Base-by-base conservation (phyloP, 78 protist genomes). In the Speleostelium caveatum region DNA sequence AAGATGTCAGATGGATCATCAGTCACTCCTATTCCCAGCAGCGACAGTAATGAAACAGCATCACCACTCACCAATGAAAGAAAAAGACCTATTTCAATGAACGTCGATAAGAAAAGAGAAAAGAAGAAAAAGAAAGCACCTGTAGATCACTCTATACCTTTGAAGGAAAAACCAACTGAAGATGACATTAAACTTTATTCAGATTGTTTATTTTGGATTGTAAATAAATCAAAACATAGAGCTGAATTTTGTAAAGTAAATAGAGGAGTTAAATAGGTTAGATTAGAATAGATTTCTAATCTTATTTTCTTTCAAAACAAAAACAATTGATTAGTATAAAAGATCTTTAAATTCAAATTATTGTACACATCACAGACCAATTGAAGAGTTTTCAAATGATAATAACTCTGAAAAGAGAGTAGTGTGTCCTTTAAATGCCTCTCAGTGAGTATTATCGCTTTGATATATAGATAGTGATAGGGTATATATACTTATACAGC, bases 151-250 rank as follows among this genome's bases (percentile, higher is more conserved):
- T 65, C 75, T 35, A 51, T 79, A 19, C 88, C 88, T 26, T 28
- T 79, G 51, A 65, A 56, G 26, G 67, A 66, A 55, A 45, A 79
- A 49, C 88, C 88, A 33, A 79, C 67, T 3, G 67, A 79, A 30
- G 77, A 79, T 30, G 88, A 79, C n/a, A 24, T 65, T 0, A 74
- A 67, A 21, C 19, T 21, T 2, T 74, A 77, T 30, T 49, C 21
- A n/a, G 75, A 59, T 30, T 79, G 88, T 35, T 24, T 55, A 51
- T 79, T 66, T 55, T 79, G 88, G 88, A 79, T 79, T 36, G 67
- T 79, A 30, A 51, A 65, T 30, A 79, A 79, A 53, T 26, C 21
- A 19, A 79, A 78, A 38, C 88, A 79, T 66, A n/a, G 75, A 32
- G 75, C 88, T 26, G 45, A 67, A 8, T 79, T 79, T 38, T 79